phyloP scores from a whole-genome alignment of 371 early-diverging fungal genomes.

The Mucor racemosus region DNA sequence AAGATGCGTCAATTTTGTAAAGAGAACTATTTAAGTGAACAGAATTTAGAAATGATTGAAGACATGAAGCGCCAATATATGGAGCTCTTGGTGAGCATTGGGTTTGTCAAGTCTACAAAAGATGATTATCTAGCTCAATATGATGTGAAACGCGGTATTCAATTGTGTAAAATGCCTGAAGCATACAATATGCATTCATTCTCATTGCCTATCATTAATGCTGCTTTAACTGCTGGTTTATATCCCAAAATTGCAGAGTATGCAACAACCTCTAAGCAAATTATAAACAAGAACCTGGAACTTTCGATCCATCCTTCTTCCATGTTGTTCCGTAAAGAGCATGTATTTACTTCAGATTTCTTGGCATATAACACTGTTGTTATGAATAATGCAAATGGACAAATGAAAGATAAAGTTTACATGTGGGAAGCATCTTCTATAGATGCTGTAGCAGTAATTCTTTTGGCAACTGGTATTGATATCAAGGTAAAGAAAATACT shows the following conservation, averaged over 20 bases:
- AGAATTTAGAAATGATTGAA: slow-evolving; percentile 74
- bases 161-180: slow-evolving; percentile 52
- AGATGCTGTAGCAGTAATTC: slow-evolving; percentile 52
- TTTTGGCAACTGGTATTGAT: slow-evolving; percentile 60
- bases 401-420: slow-evolving; percentile 41
- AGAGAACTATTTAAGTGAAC: slow-evolving; percentile 62
- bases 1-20: slow-evolving; percentile 58
- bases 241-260: slow-evolving; percentile 67
- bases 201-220: slow-evolving; percentile 62
- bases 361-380: slow-evolving; percentile 63
- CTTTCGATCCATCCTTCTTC: slow-evolving; percentile 70
- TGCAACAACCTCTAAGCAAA: slow-evolving; percentile 13
- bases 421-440: slow-evolving; percentile 63
- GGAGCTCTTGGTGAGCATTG: slow-evolving; percentile 72
- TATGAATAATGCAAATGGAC: slow-evolving; percentile 40
- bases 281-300: slow-evolving; percentile 30
- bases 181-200: slow-evolving; percentile 49
- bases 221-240: slow-evolving; percentile 69
- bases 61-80: slow-evolving; percentile 83
- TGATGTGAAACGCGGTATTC: slow-evolving; percentile 25
- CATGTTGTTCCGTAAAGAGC: slow-evolving; percentile 43
- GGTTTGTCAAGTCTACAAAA: slow-evolving; percentile 61
- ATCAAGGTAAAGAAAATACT: slow-evolving; percentile 49
- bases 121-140: slow-evolving; percentile 25
- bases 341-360: slow-evolving; percentile 40